Evolutionary conservation across 352 stramenopile species (phyloP).

Genomic region (Phytophthora cajani): DNA sequence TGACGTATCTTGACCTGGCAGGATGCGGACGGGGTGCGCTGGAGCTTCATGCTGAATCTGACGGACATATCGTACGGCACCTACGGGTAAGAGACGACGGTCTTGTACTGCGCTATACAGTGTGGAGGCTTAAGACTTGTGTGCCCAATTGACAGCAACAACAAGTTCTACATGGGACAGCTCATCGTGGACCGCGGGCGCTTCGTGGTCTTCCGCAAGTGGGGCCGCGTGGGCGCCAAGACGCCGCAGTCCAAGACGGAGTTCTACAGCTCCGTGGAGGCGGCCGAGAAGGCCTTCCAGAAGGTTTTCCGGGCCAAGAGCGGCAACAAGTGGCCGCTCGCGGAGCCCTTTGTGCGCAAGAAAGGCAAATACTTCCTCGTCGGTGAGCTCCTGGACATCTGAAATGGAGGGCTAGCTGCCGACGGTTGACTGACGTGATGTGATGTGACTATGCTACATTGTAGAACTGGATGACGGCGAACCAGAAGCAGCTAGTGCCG

Average conservation of each 20-base stretch:
- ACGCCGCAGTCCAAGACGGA: conserved; percentile 44
- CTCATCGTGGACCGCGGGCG: conserved; percentile 52
- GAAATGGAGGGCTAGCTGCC: background rate
- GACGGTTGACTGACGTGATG: conserved; percentile 2
- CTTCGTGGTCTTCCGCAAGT: conserved; percentile 72
- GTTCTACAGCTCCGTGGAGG: conserved; percentile 25
- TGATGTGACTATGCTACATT: conserved; percentile 6
- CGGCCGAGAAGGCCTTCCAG: conserved; percentile 49
- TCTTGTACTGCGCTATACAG: background rate
- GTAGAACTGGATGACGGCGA: conserved; percentile 55
- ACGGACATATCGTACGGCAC: conserved; percentile 65
- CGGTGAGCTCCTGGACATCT: conserved; percentile 36
- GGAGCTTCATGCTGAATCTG: conserved; percentile 77
- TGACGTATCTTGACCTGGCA: conserved; percentile 11
- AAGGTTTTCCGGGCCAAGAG: conserved; percentile 66
- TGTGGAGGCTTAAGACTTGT: conserved; percentile 9
- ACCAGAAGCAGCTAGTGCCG: conserved; percentile 30
- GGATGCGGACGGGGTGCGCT: conserved; percentile 59
- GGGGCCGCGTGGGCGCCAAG: conserved; percentile 69
- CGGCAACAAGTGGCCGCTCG: conserved; percentile 68
- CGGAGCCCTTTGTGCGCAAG: conserved; percentile 49
- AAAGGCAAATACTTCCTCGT: conserved; percentile 73
- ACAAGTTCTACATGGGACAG: conserved; percentile 82
- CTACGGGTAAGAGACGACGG: conserved; percentile 43
- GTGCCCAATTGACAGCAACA: conserved; percentile 47